A percentile compares a stretch with the other conserved stretches of the same genome.
phyloP scores from a whole-genome alignment of 768 basidiomycete genomes.

The Leccinum subgranulosum region DNA sequence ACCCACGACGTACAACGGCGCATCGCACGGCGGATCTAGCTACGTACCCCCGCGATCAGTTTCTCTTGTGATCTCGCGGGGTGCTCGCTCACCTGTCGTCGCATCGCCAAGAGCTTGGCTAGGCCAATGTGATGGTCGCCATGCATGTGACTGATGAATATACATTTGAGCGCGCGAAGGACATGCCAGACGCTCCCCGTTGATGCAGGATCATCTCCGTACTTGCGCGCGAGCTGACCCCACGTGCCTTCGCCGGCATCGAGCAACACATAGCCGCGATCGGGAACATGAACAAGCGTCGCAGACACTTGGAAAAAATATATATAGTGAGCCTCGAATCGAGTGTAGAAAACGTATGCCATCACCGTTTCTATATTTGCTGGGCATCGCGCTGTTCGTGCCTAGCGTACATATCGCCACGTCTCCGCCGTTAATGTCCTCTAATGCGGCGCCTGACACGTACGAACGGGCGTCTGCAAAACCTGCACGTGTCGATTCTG shows the following conservation, averaged over 20 bases:
- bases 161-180: conserved; percentile 67
- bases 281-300: conserved; percentile 74
- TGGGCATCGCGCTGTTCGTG: conserved; percentile 84
- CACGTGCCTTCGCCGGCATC: conserved; percentile 92
- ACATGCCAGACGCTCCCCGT: conserved; percentile 50
- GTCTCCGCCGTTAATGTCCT: conserved; percentile 49
- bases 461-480: conserved; percentile 38
- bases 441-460: neutral
- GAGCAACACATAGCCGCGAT: conserved; percentile 70
- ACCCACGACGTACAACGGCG: conserved; percentile 71
- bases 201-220: conserved; percentile 47
- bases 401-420: conserved; percentile 77
- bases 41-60: conserved; percentile 25
- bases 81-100: conserved; percentile 62
- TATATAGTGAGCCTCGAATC: neutral
- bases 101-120: conserved; percentile 65
- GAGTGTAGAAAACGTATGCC: conserved; percentile 9
- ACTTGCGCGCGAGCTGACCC: conserved; percentile 81
- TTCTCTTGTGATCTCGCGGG: neutral
- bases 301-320: conserved; percentile 52
- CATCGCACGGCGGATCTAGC: conserved; percentile 59
- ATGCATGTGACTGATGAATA: conserved; percentile 89
- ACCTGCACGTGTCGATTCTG: conserved; percentile 32
- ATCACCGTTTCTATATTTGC: conserved; percentile 82
- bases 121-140: conserved; percentile 91